A percentile compares a stretch with the other conserved stretches of the same genome.
Conservation (phyloP, 2,329 filamentous ascomycete genomes). For the Aureobasidium sp. region DNA sequence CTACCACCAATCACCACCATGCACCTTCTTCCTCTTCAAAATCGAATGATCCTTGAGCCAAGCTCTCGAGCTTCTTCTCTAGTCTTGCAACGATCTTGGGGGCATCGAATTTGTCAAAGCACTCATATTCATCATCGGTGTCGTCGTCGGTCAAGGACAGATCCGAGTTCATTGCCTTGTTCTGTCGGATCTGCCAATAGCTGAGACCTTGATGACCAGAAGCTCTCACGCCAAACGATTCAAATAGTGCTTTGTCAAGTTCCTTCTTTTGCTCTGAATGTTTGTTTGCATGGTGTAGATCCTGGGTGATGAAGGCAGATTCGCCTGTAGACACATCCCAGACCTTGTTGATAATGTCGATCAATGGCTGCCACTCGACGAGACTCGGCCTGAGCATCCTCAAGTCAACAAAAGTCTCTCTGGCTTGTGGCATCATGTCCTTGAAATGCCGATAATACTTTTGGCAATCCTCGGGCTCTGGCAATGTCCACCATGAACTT, state of each 20-base stretch:
- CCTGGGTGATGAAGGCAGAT: not conserved
- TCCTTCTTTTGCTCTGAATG: not conserved
- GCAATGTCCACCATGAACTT: not conserved
- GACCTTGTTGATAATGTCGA: not conserved
- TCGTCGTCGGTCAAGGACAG: not conserved
- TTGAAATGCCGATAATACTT: not conserved
- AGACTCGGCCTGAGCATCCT: not conserved
- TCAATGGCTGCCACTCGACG: not conserved
- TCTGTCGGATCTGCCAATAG: not conserved
- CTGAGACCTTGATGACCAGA: not conserved
- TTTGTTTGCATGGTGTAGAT: not conserved
- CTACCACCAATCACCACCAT: not conserved
- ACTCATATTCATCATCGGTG: not conserved
- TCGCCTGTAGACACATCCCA: not conserved
- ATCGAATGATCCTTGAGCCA: not conserved
- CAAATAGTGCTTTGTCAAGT: not conserved
- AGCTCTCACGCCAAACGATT: not conserved
- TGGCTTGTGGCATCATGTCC: not conserved
- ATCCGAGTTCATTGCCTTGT: not conserved
- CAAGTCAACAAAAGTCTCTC: not conserved
- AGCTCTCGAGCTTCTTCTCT: not conserved
- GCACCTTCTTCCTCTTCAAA: not conserved
- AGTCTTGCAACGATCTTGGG: not conserved
- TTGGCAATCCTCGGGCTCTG: not conserved
- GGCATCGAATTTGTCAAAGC: not conserved